Base-by-base conservation (phyloP, 164 flowering plant genomes). In the Macadamia integrifolia region DNA sequence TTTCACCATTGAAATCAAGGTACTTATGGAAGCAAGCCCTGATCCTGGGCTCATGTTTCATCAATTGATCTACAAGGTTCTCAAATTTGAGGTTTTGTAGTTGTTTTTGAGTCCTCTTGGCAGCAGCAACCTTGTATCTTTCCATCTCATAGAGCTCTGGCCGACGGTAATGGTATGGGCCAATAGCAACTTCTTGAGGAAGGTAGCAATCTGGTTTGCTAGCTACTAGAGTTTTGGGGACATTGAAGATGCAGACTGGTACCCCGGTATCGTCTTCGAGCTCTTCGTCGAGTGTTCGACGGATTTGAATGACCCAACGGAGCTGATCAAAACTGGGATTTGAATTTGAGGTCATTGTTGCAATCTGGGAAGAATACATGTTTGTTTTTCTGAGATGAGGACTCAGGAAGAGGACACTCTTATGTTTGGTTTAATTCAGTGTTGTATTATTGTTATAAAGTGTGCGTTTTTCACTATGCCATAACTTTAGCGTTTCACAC, bases 121-220 rank as follows among this genome's bases (percentile, higher is more conserved):
- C 71, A 7, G 78, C 58, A 8, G 56, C 32, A 11, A 75, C 59
- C 65, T 75, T 75, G 74, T 66, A 63, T 17, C 67, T 58, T 53
- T 71, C 68, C 74, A 75, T 71, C 28, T 75, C 78, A 13, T 49
- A 48, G 61, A 71, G 71, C 44, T 71, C 71, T 11, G 68, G 60
- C 15, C 61, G 40, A 40, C 66, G 46, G 30, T 69, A 62, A 61
- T 74, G 73, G 60, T 70, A 74, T 14, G 77, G 75, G 50, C 78
- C 78, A 15, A 75, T 60, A 9, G 74, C 71, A 6, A 75, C 74
- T 13, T 66, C 61, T 55, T 71, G 74, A 2, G 78, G 78, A 11
- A 31, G 58, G 43, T 62, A 75, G 17, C 60, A 65, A 12, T 75
- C 74, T n/a, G 71, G 71, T 13, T 66, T 75, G 69, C n/a, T 32